These are phyloP conservation scores for Hanseniaspora gamundiae DNA, from an alignment of 1,139 yeast species.

Conservation along the genomic window DNA sequence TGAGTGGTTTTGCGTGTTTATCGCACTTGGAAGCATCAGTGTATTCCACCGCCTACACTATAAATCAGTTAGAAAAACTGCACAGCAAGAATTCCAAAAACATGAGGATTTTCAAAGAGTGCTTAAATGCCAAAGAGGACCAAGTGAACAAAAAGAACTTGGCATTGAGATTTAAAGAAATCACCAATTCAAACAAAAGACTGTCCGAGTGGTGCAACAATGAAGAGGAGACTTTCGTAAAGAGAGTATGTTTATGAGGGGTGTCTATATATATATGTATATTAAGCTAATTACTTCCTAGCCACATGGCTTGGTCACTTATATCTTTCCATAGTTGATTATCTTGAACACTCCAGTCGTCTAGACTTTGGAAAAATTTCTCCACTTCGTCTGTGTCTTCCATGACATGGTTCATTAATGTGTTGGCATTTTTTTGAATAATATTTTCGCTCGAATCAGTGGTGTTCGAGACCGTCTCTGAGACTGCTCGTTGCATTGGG, in stretches of 20 bases:
- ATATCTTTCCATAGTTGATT: constrained; percentile 65
- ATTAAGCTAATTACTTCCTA: constrained; percentile 21
- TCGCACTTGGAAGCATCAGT: constrained; percentile 32
- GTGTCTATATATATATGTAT: background rate
- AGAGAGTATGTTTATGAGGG: constrained; percentile 27
- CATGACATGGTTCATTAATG: constrained; percentile 17
- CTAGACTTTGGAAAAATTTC: constrained; percentile 19
- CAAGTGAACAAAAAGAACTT: constrained; percentile 36
- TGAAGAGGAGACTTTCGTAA: constrained; percentile 34
- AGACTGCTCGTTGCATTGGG: background rate
- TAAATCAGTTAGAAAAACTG: constrained; percentile 11
- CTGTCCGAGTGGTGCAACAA: constrained; percentile 47
- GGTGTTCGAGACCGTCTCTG: background rate
- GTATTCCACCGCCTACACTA: constrained; percentile 22
- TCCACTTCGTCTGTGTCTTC: constrained; percentile 18
- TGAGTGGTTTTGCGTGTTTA: constrained; percentile 52
- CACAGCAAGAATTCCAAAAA: constrained; percentile 14
- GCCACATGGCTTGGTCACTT: constrained; percentile 65
- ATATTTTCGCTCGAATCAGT: constrained; percentile 6
- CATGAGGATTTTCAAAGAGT: constrained; percentile 14
- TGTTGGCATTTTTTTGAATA: constrained; percentile 20
- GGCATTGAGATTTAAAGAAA: constrained; percentile 33
- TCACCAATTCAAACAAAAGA: constrained; percentile 39
- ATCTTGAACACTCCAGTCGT: constrained; percentile 31
- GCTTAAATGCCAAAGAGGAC: constrained; percentile 27